Evolutionary conservation across 495 filamentous ascomycete genomes (phyloP).

Genomic region (Pyrenopolyporus hunteri): DNA sequence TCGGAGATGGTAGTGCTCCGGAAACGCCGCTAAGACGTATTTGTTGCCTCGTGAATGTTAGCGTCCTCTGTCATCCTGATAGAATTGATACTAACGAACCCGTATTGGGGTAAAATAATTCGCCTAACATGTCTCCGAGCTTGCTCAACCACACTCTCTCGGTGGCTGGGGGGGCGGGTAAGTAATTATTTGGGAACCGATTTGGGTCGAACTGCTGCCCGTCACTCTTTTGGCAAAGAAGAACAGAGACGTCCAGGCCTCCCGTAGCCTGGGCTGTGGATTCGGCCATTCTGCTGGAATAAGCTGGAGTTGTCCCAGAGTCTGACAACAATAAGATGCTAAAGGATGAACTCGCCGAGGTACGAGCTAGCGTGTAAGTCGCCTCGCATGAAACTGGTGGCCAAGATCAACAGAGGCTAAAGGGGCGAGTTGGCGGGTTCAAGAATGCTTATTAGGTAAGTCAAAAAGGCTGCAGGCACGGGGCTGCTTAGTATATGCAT

Average conservation of each 20-base stretch:
- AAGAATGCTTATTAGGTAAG: neutral
- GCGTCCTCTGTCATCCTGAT: neutral
- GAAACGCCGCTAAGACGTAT: slow-evolving; percentile 1
- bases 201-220: too few relatives aligned
- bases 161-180: neutral
- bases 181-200: too few relatives aligned
- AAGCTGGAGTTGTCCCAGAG: too few relatives aligned
- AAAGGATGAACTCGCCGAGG: neutral
- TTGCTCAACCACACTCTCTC: neutral
- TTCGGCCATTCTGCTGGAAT: too few relatives aligned
- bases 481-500: neutral
- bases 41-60: slow-evolving; percentile 2
- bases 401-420: neutral
- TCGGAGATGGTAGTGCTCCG: slow-evolving; percentile 17
- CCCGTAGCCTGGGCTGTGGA: too few relatives aligned
- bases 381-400: neutral
- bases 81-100: slow-evolving; percentile 3
- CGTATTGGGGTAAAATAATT: slow-evolving; percentile 14
- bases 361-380: neutral
- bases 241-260: too few relatives aligned
- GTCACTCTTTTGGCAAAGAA: too few relatives aligned
- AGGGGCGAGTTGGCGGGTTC: neutral
- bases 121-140: slow-evolving; percentile 8
- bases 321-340: neutral
- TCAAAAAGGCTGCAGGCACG: neutral